Conservation (phyloP, 192 early-diverging fungal species). For the Rhizophagus sp. region DNA sequence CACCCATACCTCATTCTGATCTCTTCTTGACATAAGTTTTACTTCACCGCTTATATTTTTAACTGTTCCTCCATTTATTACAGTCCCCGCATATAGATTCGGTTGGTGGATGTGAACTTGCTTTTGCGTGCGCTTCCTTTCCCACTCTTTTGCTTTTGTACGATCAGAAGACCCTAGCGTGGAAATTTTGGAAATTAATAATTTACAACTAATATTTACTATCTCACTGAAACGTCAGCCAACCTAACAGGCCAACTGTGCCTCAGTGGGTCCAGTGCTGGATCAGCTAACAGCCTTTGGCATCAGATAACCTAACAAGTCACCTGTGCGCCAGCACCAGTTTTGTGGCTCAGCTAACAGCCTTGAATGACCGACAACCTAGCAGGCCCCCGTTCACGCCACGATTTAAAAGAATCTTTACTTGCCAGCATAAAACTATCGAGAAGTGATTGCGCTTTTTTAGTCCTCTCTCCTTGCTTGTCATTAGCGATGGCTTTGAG, state of each 20-base stretch:
- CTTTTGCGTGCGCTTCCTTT: neutral
- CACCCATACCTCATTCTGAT: neutral
- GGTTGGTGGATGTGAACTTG: neutral
- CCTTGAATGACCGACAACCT: slow-evolving; percentile 20
- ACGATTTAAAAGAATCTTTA: no score
- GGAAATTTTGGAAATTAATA: neutral
- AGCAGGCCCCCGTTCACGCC: neutral
- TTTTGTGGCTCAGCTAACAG: slow-evolving; percentile 19
- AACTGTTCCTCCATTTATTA: neutral
- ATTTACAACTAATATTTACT: neutral
- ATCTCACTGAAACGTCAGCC: neutral
- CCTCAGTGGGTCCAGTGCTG: neutral
- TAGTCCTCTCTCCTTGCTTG: no score
- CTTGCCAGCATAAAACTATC: no score
- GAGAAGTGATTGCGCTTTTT: no score
- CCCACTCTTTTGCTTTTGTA: slow-evolving; percentile 22
- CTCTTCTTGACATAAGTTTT: slow-evolving; percentile 8
- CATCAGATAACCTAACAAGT: slow-evolving; percentile 13
- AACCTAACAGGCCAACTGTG: slow-evolving; percentile 1
- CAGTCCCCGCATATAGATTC: neutral
- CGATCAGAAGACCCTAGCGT: neutral
- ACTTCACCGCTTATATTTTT: neutral
- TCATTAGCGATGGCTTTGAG: no score
- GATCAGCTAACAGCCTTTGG: slow-evolving; percentile 21
- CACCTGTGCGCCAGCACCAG: slow-evolving; percentile 14